Evolutionary conservation across 768 basidiomycete genomes (phyloP).

Genomic region (Tylopilus plumbeoviolaceoides): DNA sequence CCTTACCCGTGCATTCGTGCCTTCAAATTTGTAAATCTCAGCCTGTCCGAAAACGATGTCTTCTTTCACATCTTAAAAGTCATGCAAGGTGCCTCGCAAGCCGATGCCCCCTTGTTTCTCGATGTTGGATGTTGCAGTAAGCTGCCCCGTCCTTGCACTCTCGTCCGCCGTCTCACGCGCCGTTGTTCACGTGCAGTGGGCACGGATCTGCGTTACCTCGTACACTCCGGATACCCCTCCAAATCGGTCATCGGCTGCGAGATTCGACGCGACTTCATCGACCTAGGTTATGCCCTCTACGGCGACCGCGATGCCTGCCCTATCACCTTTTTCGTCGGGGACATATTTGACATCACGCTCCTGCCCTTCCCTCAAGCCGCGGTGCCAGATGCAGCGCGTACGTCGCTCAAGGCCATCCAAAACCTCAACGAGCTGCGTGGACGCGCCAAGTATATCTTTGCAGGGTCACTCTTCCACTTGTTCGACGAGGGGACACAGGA

Average conservation of each 20-base stretch:
- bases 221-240: not conserved
- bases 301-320: not conserved
- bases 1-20: not conserved
- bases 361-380: not conserved
- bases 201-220: not conserved
- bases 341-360: not conserved
- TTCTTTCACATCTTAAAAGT: not conserved
- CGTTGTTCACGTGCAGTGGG: not conserved
- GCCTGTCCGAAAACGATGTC: not conserved
- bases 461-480: not conserved
- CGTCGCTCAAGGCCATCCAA: not conserved
- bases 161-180: not conserved
- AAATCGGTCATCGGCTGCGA: not conserved
- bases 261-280: not conserved
- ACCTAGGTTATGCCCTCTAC: not conserved
- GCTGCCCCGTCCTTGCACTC: not conserved
- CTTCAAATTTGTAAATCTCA: not conserved
- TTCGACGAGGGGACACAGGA: not conserved
- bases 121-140: not conserved
- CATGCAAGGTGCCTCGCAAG: not conserved
- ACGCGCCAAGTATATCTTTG: not conserved
- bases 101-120: not conserved
- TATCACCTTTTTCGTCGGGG: not conserved
- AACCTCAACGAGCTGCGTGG: not conserved
- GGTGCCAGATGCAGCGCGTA: not conserved